A percentile compares a stretch with the other conserved stretches of the same genome.
These are phyloP conservation scores for Rosa chinensis DNA, from an alignment of 306 rosid genomes.

Conservation along the genomic window DNA sequence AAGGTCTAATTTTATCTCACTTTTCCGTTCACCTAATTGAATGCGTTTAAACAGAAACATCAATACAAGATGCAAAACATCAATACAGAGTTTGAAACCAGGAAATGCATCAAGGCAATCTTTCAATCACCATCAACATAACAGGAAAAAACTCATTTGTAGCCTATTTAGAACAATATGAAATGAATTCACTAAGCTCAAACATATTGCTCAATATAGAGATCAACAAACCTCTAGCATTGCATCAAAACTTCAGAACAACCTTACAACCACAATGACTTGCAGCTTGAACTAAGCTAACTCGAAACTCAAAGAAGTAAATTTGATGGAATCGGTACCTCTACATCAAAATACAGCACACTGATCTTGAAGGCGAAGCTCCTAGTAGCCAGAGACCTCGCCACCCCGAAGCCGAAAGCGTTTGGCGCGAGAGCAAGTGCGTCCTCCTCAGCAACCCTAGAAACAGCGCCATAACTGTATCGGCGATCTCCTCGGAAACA, in stretches of 20 bases:
- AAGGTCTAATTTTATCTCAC: conserved; percentile 37
- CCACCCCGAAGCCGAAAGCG: conserved; percentile 71
- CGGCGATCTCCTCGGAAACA: conserved; percentile 78
- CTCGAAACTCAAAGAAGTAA: neutral
- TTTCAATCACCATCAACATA: neutral
- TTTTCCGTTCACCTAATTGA: conserved; percentile 57
- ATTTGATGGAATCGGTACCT: conserved; percentile 35
- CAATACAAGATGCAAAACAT: conserved; percentile 7
- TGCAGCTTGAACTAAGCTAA: neutral
- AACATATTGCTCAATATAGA: neutral
- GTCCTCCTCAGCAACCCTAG: conserved; percentile 79
- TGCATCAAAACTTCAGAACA: neutral
- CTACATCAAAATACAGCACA: conserved; percentile 82
- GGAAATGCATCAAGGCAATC: neutral
- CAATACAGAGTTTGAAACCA: neutral
- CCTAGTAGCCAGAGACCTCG: conserved; percentile 73
- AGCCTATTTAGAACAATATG: too few relatives aligned
- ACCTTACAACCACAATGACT: neutral
- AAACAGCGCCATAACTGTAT: conserved; percentile 90
- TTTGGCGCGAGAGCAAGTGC: too few relatives aligned
- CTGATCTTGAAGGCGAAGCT: conserved; percentile 83
- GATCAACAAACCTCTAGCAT: neutral
- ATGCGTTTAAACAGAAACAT: conserved; percentile 13
- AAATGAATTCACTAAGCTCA: too few relatives aligned
- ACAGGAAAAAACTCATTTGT: neutral